Evolutionary conservation across 2,329 filamentous ascomycete species (phyloP), one percentile per base, ranked within the genome.

Genomic region (Trematosphaeria pertusa): DNA sequence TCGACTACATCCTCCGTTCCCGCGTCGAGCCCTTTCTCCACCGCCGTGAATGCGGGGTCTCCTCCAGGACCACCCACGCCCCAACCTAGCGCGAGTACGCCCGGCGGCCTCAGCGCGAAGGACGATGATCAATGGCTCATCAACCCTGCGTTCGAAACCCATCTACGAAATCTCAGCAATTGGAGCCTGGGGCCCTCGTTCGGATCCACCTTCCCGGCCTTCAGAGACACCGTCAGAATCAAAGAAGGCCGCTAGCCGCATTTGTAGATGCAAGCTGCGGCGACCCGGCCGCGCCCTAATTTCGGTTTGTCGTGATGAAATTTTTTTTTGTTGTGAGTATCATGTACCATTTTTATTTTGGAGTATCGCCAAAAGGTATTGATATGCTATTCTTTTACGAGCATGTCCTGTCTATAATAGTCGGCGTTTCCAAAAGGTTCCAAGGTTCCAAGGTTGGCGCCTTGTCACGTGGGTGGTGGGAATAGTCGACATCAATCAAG

Each of bases 121-220:
- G 69, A 69, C 12, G 65, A 69, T 2, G 83, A 87, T 7, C 87
- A 91, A 61, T 77, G 91, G 49, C 79, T 88, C 54, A 90, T 96
- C 53, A 96, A 94, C 55, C 91, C 91, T 0, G 88, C 90, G 0
- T 96, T 96, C 67, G 89, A 95, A 72, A 79, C 84, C 28, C 91
- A 97, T 67, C 65, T 96, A 37, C 75, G 87, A 3, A 80, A 88
- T 33, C 65, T 91, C 30, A 82, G 86, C 48, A 96, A 96, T 62
- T 97, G 92, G 91, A 87, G 84, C 48, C 65, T 96, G 1, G 91
- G 91, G 0, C 80, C 82, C 4, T 76, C 78, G 1, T 94, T 94
- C 69, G 79, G 81, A 17, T 78, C 80, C 50, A 76, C 81, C 0
- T 90, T 87, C 59, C 89, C 90, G 0, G 68, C 66, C 7, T 65